Base-by-base conservation (phyloP, 2,329 filamentous ascomycete species). In the Annulohypoxylon truncatum region DNA sequence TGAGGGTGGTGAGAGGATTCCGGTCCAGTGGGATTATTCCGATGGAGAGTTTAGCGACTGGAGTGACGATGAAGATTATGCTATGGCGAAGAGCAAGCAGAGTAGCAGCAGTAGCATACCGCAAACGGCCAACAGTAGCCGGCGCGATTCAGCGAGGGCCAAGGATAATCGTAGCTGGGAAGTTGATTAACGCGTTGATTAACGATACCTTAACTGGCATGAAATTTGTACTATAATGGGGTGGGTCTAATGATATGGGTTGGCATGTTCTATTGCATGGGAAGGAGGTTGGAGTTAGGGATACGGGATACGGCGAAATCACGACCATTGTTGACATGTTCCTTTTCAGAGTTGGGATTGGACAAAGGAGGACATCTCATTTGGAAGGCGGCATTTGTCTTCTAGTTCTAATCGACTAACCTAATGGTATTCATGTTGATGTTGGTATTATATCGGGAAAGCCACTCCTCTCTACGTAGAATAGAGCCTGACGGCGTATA, bases 11-110 rank as follows among this genome's bases (percentile, higher is more conserved):
- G 84, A 86, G 72, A 76, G 79, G 62, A 85, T 88, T 24, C 83
- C 84, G 1, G 87, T 89, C 2, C 81, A 86, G 48, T 89, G 87
- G 87, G 87, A 90, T 72, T 88, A 86, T 69, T 82, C 82, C n/a
- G 87, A 89, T 42, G 84, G 84, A 10, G 82, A 82, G 24, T 82
- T 84, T 35, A 84, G 86, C 52, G 82, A 84, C 29, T 85, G 82
- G 79, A 84, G 83, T 31, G 86, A 86, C 69, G 87, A 90, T 67
- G 77, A 80, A 52, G 77, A 78, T 50, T 77, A 76, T 54, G 55
- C 66, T 22, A 68, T 68, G 18, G 62, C 72, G 46, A 70, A 55
- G 31, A 66, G 42, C 42, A 68, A 61, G 33, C 69, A 67, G 52
- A 71, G 55, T 44, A 69, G 62, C 61, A 66, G 24, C 48, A 73